Base-by-base conservation (phyloP, 75 land plant genomes). In the Picea sitchensis region DNA sequence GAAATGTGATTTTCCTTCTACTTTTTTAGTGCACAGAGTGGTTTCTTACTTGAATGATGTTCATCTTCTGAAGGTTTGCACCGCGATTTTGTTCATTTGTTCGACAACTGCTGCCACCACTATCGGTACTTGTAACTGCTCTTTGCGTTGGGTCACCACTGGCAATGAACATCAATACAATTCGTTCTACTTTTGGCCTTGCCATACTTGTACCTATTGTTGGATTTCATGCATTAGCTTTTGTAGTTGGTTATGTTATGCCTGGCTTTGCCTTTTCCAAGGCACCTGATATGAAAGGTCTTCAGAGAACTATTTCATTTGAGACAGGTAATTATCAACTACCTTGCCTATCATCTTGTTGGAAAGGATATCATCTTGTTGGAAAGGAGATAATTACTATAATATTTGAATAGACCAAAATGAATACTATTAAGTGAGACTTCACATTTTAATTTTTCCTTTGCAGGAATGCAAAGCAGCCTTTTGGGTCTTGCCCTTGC, bases 391-490 rank as follows among this genome's bases (percentile, higher is more conserved):
- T 38, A 64, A 61, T 61, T 34, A 7, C 68, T 20, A 36, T 18
- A 51, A n/a, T 14, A 17, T 15, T n/a, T 41, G 30, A 2, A 14
- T 81, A 12, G 76, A 34, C 21, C 58, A 41, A 68, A 69, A 69
- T 18, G n/a, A n/a, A 2, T 20, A 41, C 47, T 44, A 9, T 36
- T 44, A 12, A n/a, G 51, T 71, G 18, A 8, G 14, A 41, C 54
- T 71, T 44, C 3, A 21, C 41, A 0, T 34, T 36, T 8, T 71
- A 21, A 14, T 60, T 65, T 62, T 58, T 7, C 62, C 62, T 57
- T 76, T 81, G 12, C 86, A 94, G 98, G 98, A 11, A 96, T 96
- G 98, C 98, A 96, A 76, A 94, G 99, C 81, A 96, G 99, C 79
- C 93, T 94, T 76, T 87, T 96, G 30, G 97, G 95, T 9, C 97